Base-by-base conservation (phyloP, 2,329 filamentous ascomycete species). In the Hirsutella minnesotensis region DNA sequence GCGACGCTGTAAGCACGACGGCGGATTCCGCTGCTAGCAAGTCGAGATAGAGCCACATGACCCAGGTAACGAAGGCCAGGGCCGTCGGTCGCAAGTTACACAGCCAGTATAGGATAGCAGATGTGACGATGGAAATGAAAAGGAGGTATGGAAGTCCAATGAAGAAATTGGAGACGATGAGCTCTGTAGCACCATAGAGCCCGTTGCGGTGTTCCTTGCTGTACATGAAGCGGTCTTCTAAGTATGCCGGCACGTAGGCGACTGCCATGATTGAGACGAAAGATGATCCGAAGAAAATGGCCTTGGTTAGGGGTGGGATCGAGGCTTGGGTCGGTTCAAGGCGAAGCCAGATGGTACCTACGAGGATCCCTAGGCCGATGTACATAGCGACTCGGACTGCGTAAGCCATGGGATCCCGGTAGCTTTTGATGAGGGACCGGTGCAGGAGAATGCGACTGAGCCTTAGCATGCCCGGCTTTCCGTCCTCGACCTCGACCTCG, bases 291-390 rank as follows among this genome's bases (percentile, higher is more conserved):
- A 83, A 85, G 68, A 83, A 83, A 41, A 94, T 83, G 39, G 85
- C 83, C 57, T 94, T 94, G 60, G 80, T 86, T 53, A 86, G 84
- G 0, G 86, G 79, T 53, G 86, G 81, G 51, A 94, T 90, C 45
- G 83, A 82, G 44, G 72, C 66, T 56, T 94, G 86, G 0, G 70
- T 65, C 0, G 81, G 70, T 4, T 72, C 64, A 3, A 94, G 69
- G 5, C 86, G 77, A 13, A 94, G 65, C 81, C 85, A 94, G 12
- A 94, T 83, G 0, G 87, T 94, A 5, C 87, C 86, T 81, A 90
- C 88, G 75, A 92, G 81, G 51, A 92, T 76, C 1, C 86, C 86
- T 15, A 94, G 69, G 1, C 77, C 76, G 19, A 54, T 49, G 60
- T 94, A 92, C 86, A 94, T 94, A 34, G 75, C 81, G 35, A 92